phyloP scores from a whole-genome alignment of 176 grass and related monocot species.

The Rhipidocladum racemiflorum region DNA sequence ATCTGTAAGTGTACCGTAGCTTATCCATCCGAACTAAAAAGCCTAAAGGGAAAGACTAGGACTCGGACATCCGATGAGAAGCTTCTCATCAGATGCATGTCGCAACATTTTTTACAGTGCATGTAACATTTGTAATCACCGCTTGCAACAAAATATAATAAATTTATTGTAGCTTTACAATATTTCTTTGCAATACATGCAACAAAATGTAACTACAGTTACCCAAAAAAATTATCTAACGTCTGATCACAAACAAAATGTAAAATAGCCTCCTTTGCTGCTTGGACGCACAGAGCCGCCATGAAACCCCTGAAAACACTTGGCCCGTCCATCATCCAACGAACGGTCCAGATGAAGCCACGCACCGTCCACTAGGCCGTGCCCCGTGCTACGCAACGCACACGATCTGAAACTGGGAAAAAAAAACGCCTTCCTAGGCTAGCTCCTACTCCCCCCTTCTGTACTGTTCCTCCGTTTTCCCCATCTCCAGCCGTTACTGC shows the following conservation, averaged over 20 bases:
- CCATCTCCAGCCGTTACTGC: constrained; percentile 4
- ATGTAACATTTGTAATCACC: too few species aligned
- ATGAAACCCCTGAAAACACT: not conserved
- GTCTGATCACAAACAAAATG: too few species aligned
- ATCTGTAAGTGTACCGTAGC: too few species aligned
- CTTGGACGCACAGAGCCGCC: not conserved
- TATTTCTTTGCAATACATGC: too few species aligned
- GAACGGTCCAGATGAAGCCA: not conserved
- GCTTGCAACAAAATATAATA: too few species aligned
- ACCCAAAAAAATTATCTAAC: too few species aligned
- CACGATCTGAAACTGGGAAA: constrained; percentile 19
- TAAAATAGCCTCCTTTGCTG: not conserved
- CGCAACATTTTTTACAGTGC: too few species aligned
- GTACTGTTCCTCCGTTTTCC: not conserved
- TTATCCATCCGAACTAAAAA: not conserved
- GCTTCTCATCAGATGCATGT: too few species aligned
- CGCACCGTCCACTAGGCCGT: not conserved
- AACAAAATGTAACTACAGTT: too few species aligned
- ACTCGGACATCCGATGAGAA: too few species aligned
- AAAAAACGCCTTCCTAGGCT: not conserved
- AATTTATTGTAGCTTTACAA: too few species aligned
- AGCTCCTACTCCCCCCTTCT: not conserved
- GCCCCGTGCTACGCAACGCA: not conserved
- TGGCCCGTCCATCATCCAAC: not conserved
- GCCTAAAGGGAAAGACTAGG: too few species aligned